Evolutionary conservation across 768 basidiomycete genomes (phyloP).

Genomic region (Gloeostereum incarnatum): DNA sequence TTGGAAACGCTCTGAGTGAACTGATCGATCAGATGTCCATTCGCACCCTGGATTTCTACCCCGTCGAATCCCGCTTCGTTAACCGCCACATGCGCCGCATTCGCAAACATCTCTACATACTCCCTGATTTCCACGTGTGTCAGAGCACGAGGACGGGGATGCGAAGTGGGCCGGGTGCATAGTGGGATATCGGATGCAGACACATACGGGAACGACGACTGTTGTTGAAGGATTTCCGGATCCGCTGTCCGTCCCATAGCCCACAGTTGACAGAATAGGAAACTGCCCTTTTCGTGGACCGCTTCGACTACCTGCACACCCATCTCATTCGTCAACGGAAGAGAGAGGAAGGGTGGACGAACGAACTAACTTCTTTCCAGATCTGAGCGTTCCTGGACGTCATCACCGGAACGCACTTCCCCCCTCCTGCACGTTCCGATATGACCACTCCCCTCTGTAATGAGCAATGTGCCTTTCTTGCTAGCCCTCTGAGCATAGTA

Average conservation of each 20-base stretch:
- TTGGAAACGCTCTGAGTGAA: slow-evolving; percentile 29
- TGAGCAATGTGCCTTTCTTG: slow-evolving; percentile 17
- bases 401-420: slow-evolving; percentile 25
- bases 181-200: slow-evolving; percentile 23
- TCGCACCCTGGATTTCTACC: slow-evolving; percentile 25
- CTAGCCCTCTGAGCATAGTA: slow-evolving; percentile 30
- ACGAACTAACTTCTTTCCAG: slow-evolving; percentile 25
- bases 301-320: slow-evolving; percentile 35
- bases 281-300: slow-evolving; percentile 31
- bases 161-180: slow-evolving; percentile 27
- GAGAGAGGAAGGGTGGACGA: neutral
- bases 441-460: slow-evolving; percentile 1
- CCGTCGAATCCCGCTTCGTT: slow-evolving; percentile 33
- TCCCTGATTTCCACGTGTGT: slow-evolving; percentile 19
- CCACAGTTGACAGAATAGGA: slow-evolving; percentile 36
- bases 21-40: slow-evolving; percentile 24
- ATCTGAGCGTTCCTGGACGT: slow-evolving; percentile 25
- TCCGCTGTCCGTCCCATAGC: slow-evolving; percentile 28
- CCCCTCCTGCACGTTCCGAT: slow-evolving; percentile 23
- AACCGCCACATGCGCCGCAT: slow-evolving; percentile 21
- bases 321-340: too few relatives aligned
- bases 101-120: slow-evolving; percentile 16
- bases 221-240: slow-evolving; percentile 13
- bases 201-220: slow-evolving; percentile 13
- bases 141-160: slow-evolving; percentile 22